Base-by-base conservation (phyloP, 176 grass and related monocot genomes). In the Oryza brachyantha region DNA sequence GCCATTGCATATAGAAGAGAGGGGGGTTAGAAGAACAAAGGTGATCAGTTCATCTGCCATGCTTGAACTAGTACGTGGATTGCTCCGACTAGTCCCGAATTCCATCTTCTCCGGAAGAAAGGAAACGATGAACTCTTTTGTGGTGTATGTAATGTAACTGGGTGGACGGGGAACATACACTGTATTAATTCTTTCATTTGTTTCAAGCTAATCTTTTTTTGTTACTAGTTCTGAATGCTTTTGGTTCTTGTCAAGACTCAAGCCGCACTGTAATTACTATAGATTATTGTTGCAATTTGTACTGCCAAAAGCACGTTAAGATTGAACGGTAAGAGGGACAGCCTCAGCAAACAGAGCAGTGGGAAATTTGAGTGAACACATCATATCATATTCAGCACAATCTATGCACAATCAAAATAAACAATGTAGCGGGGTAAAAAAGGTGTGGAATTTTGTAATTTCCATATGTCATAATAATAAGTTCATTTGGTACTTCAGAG, bases 111-210 rank as follows among this genome's bases (percentile, higher is more conserved):
- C 80, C 67, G 19, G 7, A 50, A 55, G 2, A 55, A 78, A 78
- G 26, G 58, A 64, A 59, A 45, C 46, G 24, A 61, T 40, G 26
- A 66, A 50, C 68, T 79, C 31, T 26, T n/a, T n/a, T 79, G 29
- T 8, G 29, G 7, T 31, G 66, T 77, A 60, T 69, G 62, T 70
- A 77, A 77, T 64, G 72, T 26, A 42, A 82, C 79, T 59, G 39
- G 74, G 55, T 60, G 78, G 57, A 72, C 67, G 39, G 39, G 67
- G 29, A 83, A 87, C 73, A 70, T 34, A 73, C 66, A 73, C 26
- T 72, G 75, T 68, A 79, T n/a, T n/a, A n/a, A n/a, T 41, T 83
- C 66, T 68, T 68, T 50, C 2, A 62, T 68, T 88, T 78, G n/a
- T 73, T 74, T 68, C 50, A 79, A 83, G 22, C 43, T 73, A 72